Conservation (phyloP, 2,329 filamentous ascomycete genomes). For the Aspergillus carbonarius region DNA sequence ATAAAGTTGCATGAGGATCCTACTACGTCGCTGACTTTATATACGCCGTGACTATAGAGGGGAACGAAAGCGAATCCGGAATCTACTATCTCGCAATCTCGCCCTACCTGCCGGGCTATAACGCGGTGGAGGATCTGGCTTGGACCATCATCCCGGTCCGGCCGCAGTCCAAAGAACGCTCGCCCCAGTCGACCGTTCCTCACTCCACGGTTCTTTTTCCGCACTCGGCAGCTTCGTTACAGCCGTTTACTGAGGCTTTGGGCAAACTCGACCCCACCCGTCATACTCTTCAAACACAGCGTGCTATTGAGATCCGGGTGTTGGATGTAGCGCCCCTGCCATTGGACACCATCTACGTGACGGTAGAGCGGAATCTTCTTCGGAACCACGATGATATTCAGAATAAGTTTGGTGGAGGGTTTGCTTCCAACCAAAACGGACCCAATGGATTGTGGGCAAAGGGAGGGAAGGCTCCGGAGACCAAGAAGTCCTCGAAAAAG, state of each 20-base stretch:
- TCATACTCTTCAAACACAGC: conserved; percentile 68
- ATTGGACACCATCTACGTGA: conserved; percentile 83
- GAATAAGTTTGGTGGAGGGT: conserved; percentile 72
- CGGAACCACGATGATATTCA: conserved; percentile 79
- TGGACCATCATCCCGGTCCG: conserved; percentile 86
- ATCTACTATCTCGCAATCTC: conserved; percentile 48
- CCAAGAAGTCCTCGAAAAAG: conserved; percentile 36
- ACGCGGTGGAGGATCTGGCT: conserved; percentile 57
- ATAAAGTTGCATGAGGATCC: background rate
- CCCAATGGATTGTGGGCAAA: conserved; percentile 43
- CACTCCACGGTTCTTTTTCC: conserved; percentile 76
- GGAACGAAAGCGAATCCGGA: conserved; percentile 28
- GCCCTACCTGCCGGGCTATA: conserved; percentile 44
- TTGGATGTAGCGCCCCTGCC: conserved; percentile 77
- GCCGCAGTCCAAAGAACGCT: conserved; percentile 45
- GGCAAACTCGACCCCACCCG: conserved; percentile 74
- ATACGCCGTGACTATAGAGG: conserved; percentile 3
- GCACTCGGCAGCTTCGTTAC: conserved; percentile 70
- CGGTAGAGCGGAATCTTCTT: conserved; percentile 75
- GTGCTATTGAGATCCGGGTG: conserved; percentile 78
- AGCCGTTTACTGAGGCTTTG: conserved; percentile 73
- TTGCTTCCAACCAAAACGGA: conserved; percentile 37
- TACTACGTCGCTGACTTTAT: background rate
- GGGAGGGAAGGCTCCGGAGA: conserved; percentile 29
- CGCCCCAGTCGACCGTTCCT: conserved; percentile 61